Percentiles rank a stretch among this genome's conserved stretches.
Conservation (phyloP, 2,329 filamentous ascomycete genomes). For the Pseudodiploospora longispora region DNA sequence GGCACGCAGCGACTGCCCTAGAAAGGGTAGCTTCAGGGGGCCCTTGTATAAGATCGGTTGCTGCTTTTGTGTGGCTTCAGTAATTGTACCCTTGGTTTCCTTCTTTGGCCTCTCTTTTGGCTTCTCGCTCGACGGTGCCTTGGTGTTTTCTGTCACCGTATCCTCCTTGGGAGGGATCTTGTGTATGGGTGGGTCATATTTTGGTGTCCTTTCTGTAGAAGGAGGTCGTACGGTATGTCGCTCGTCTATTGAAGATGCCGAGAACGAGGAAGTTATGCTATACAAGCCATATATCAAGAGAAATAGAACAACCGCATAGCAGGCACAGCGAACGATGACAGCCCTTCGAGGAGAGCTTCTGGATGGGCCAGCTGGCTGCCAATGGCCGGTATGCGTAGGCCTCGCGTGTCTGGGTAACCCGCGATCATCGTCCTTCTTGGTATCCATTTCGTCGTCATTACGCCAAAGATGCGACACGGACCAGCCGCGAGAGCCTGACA, state of each 20-base stretch:
- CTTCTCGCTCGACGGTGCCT: background rate
- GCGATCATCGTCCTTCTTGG: slow-evolving; percentile 55
- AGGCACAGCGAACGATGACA: slow-evolving; percentile 42
- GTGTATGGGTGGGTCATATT: slow-evolving; percentile 4
- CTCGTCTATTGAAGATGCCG: slow-evolving; percentile 22
- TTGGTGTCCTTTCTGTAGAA: background rate
- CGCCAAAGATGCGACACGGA: slow-evolving; percentile 33
- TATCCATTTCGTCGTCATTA: slow-evolving; percentile 48
- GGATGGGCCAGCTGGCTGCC: slow-evolving; percentile 27
- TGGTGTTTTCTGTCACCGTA: background rate
- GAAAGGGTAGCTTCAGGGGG: slow-evolving; percentile 57
- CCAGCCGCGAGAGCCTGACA: slow-evolving; percentile 17
- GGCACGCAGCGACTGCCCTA: slow-evolving; percentile 55
- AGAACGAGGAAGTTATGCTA: slow-evolving; percentile 18
- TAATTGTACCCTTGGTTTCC: background rate
- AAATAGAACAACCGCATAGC: slow-evolving; percentile 38
- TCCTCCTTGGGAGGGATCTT: slow-evolving; percentile 1
- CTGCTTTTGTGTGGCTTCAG: background rate
- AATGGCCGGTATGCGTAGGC: slow-evolving; percentile 18
- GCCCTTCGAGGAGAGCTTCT: slow-evolving; percentile 39
- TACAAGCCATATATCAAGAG: slow-evolving; percentile 44
- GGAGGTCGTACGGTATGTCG: background rate
- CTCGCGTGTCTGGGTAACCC: slow-evolving; percentile 13
- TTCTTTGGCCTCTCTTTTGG: background rate
- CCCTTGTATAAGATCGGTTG: slow-evolving; percentile 49